phyloP scores from a whole-genome alignment of 371 early-diverging fungal genomes.

The Encephalitozoon romaleae region DNA sequence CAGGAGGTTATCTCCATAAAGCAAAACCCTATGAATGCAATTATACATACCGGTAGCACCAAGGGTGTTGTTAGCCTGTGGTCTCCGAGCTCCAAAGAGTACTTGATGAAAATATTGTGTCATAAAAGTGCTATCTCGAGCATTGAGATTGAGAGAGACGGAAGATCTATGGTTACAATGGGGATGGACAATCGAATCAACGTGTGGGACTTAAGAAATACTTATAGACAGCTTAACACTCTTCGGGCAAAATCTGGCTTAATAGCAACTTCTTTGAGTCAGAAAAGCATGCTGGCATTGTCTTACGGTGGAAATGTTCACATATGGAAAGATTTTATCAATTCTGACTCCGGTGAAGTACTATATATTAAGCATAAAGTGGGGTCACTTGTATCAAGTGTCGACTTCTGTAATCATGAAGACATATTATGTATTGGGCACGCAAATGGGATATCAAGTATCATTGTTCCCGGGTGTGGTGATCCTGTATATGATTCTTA shows the following conservation, averaged over 20 bases:
- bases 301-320: constrained; percentile 68
- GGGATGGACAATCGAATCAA: constrained; percentile 80
- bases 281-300: constrained; percentile 74
- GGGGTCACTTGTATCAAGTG: constrained; percentile 62
- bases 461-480: constrained; percentile 84
- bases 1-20: constrained; percentile 48
- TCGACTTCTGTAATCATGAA: constrained; percentile 82
- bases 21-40: constrained; percentile 80
- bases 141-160: constrained; percentile 73
- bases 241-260: constrained; percentile 66
- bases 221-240: constrained; percentile 66
- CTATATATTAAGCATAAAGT: constrained; percentile 80
- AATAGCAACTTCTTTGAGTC: constrained; percentile 70
- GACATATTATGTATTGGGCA: constrained; percentile 89
- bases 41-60: constrained; percentile 77
- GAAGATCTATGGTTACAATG: constrained; percentile 78
- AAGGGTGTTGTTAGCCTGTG: constrained; percentile 87
- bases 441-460: constrained; percentile 68
- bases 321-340: constrained; percentile 64
- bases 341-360: constrained; percentile 65
- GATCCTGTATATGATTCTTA: constrained; percentile 87
- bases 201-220: constrained; percentile 82
- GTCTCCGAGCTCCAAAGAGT: constrained; percentile 72
- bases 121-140: constrained; percentile 75
- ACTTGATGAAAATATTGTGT: constrained; percentile 82